Percentiles rank a stretch among this genome's conserved stretches.
Evolutionary conservation across 768 basidiomycete species (phyloP).

Genomic region (Xanthoconium purpureum): DNA sequence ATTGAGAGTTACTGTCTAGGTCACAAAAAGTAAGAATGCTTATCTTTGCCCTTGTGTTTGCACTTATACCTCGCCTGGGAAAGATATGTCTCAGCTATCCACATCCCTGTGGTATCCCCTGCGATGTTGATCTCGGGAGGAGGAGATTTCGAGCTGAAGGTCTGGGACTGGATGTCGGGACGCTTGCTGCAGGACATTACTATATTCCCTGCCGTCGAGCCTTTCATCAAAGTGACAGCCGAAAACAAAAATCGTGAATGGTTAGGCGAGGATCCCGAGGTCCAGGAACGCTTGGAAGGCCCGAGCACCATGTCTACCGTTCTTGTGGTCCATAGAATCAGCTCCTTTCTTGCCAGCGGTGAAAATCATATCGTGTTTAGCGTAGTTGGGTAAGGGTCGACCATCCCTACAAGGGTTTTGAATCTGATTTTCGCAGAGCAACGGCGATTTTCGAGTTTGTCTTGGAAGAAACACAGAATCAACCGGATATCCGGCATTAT

Average conservation of each 20-base stretch:
- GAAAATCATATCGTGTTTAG: constrained; percentile 56
- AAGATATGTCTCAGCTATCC: constrained; percentile 83
- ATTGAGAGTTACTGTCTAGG: constrained; percentile 89
- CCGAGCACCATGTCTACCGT: constrained; percentile 29
- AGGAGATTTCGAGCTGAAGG: constrained; percentile 71
- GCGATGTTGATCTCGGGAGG: constrained; percentile 76
- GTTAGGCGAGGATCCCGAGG: constrained; percentile 8
- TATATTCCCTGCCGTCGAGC: constrained; percentile 47
- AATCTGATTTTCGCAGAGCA: constrained; percentile 40
- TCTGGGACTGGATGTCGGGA: constrained; percentile 82
- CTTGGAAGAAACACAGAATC: constrained; percentile 27
- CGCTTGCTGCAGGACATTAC: constrained; percentile 47
- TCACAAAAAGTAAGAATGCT: constrained; percentile 62
- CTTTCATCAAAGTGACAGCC: constrained; percentile 41
- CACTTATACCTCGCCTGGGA: neutral
- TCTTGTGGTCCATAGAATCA: constrained; percentile 58
- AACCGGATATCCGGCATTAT: constrained; percentile 34
- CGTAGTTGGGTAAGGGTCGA: constrained; percentile 61
- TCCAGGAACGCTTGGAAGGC: neutral
- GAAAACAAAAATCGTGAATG: constrained; percentile 27
- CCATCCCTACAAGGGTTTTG: neutral
- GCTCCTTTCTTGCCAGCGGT: constrained; percentile 39
- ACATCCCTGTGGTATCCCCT: constrained; percentile 52
- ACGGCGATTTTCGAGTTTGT: constrained; percentile 62
- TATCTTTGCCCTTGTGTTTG: neutral